phyloP scores from a whole-genome alignment of 352 stramenopile genomes.

The Phytopythium vexans region DNA sequence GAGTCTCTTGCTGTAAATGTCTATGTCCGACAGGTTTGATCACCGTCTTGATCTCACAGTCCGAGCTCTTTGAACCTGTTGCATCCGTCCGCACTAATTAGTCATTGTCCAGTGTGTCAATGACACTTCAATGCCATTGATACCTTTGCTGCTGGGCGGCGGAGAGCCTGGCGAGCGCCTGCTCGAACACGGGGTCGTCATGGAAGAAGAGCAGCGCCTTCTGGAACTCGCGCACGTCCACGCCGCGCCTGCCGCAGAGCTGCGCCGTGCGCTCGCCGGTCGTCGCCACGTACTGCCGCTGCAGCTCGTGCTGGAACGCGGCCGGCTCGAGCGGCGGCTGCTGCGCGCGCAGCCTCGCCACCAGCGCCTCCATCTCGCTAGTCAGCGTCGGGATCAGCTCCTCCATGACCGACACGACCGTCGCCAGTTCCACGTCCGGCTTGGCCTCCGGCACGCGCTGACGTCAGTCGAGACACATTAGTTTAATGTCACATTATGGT shows the following conservation, averaged over 20 bases:
- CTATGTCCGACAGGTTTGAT: not conserved
- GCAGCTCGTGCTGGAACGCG: conserved; percentile 52
- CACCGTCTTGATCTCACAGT: conserved; percentile 22
- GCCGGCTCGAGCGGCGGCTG: conserved; percentile 19
- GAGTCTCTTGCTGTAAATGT: not conserved
- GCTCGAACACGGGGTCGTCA: conserved; percentile 62
- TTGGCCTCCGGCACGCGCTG: conserved; percentile 58
- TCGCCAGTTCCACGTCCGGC: conserved; percentile 52
- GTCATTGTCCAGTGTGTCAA: not conserved
- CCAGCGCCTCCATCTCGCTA: conserved; percentile 69
- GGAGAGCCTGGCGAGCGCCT: conserved; percentile 55
- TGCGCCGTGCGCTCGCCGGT: conserved; percentile 56
- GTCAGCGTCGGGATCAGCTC: conserved; percentile 70
- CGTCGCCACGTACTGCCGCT: conserved; percentile 62
- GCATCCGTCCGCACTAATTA: too few relatives aligned
- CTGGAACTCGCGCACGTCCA: conserved; percentile 73
- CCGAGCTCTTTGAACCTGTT: conserved; percentile 48
- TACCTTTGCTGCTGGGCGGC: conserved; percentile 70
- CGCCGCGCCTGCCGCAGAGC: conserved; percentile 26
- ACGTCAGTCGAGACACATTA: not conserved
- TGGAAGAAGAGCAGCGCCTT: conserved; percentile 77
- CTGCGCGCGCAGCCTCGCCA: conserved; percentile 24
- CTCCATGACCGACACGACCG: conserved; percentile 64
- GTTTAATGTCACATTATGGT: not conserved
- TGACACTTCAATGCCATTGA: not conserved